These are phyloP conservation scores for Colletotrichum coccodes DNA, from an alignment of 2,329 filamentous ascomycete species.

Conservation along the genomic window DNA sequence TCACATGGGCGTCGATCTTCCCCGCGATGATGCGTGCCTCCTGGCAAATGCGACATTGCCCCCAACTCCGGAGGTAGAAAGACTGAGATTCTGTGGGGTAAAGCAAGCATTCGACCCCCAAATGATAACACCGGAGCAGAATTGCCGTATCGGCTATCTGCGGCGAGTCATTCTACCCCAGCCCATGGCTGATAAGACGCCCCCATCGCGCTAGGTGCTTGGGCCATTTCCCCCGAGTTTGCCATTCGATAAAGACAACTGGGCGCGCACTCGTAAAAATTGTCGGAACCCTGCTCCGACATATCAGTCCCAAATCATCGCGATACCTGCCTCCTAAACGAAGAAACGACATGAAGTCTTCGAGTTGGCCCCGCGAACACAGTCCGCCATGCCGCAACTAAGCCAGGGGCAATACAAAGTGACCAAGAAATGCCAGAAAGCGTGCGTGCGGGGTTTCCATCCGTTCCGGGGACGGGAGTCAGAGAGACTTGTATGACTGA, in stretches of 20 bases:
- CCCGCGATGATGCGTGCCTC: background rate
- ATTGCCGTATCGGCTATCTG: background rate
- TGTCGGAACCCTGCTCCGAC: slow-evolving; percentile 27
- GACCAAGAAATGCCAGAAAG: slow-evolving; percentile 34
- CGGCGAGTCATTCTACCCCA: slow-evolving; percentile 18
- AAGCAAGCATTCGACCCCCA: background rate
- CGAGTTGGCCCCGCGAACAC: background rate
- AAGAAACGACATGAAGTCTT: slow-evolving; percentile 11
- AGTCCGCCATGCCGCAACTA: slow-evolving; percentile 27
- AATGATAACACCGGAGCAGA: background rate
- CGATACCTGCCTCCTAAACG: background rate
- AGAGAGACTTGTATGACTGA: slow-evolving; percentile 9
- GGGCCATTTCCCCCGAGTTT: background rate
- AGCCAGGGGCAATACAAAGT: slow-evolving; percentile 34
- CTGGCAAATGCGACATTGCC: background rate
- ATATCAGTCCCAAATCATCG: slow-evolving; percentile 3
- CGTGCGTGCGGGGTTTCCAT: slow-evolving; percentile 16
- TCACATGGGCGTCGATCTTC: background rate
- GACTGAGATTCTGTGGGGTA: background rate
- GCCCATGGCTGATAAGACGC: slow-evolving; percentile 16
- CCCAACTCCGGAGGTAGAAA: background rate
- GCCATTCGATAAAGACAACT: slow-evolving; percentile 15
- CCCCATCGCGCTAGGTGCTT: slow-evolving; percentile 7
- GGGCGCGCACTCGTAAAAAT: background rate
- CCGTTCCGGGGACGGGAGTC: background rate